A percentile compares a stretch with the other conserved stretches of the same genome.
Evolutionary conservation across 768 basidiomycete genomes (phyloP).

Genomic region (Suillus fuscotomentosus): DNA sequence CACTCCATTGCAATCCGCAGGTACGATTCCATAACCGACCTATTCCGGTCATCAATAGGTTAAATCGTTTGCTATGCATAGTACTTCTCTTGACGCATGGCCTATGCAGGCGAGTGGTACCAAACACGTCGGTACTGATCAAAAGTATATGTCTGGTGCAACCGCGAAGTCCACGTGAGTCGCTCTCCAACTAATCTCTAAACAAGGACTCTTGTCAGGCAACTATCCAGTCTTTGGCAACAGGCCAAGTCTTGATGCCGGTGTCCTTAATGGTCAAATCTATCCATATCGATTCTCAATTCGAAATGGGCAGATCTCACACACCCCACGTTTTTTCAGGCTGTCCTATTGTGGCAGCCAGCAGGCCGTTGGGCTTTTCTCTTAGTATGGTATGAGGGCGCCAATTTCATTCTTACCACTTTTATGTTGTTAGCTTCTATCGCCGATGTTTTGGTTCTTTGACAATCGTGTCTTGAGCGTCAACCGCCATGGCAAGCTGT

Average conservation of each 20-base stretch:
- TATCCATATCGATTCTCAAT: no score
- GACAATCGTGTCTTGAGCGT: no score
- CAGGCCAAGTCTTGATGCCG: no score
- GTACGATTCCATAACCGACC: neutral
- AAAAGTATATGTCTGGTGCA: neutral
- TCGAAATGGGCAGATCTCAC: neutral
- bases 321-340: no score
- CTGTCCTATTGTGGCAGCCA: no score
- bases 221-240: neutral
- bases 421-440: no score
- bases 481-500: no score
- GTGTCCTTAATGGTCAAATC: no score
- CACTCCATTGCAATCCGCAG: neutral
- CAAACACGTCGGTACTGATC: neutral
- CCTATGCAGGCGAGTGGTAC: neutral
- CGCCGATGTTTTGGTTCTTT: no score
- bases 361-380: no score
- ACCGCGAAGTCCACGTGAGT: neutral
- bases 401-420: no score
- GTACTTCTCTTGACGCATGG: neutral
- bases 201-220: neutral
- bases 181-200: neutral
- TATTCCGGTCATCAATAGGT: neutral
- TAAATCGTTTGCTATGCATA: neutral
- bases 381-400: no score